These are phyloP conservation scores for Peterozyma toletana DNA, from an alignment of 805 yeast species.

Conservation along the genomic window DNA sequence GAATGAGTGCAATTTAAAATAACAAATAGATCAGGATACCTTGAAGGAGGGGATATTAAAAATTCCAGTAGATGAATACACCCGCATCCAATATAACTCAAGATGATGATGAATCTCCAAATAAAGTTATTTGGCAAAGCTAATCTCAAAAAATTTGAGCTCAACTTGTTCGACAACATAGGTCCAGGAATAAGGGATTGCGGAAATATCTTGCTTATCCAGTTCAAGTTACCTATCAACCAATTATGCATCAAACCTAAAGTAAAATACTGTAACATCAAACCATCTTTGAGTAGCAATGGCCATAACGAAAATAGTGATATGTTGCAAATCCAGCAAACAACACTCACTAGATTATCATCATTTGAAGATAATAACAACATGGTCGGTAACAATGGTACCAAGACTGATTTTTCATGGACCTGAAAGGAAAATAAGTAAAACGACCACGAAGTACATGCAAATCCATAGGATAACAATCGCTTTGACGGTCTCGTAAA, in stretches of 20 bases:
- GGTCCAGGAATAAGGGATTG: conserved; percentile 37
- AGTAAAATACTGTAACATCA: conserved; percentile 65
- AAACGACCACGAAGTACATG: conserved; percentile 81
- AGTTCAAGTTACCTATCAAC: conserved; percentile 62
- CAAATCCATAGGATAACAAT: conserved; percentile 63
- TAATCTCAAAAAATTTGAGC: conserved; percentile 7
- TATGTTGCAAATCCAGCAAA: conserved; percentile 82
- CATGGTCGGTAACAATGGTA: conserved; percentile 83
- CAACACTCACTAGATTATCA: conserved; percentile 57
- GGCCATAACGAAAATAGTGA: conserved; percentile 89
- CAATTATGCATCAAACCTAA: conserved; percentile 64
- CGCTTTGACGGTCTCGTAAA: conserved; percentile 45
- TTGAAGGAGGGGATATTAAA: conserved; percentile 40
- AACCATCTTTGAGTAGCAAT: conserved; percentile 65
- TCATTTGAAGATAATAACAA: conserved; percentile 52
- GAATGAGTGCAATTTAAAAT: conserved; percentile 67
- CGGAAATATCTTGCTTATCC: conserved; percentile 40
- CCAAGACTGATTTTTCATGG: conserved; percentile 85
- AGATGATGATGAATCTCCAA: conserved; percentile 43
- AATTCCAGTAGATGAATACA: conserved; percentile 49
- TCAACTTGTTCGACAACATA: conserved; percentile 7
- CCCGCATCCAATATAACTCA: conserved; percentile 45
- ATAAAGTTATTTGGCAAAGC: conserved; percentile 41
- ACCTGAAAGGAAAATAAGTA: conserved; percentile 91
- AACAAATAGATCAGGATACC: conserved; percentile 83